A percentile compares a stretch with the other conserved stretches of the same genome.
Conservation (phyloP, 345 rosid species). For the Camelina neglecta region DNA sequence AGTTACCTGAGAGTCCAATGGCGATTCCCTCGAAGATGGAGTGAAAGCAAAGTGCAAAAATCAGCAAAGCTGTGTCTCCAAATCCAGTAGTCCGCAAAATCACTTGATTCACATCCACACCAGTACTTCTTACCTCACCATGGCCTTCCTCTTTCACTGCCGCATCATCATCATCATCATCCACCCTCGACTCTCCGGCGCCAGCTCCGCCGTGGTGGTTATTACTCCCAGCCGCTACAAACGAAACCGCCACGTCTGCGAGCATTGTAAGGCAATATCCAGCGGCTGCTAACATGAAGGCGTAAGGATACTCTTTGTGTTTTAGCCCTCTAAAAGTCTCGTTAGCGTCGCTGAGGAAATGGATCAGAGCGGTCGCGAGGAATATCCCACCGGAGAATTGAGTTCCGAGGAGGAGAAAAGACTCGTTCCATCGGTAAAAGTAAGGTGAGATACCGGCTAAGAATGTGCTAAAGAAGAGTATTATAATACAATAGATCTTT, state of each 20-base stretch:
- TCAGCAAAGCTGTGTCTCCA: slow-evolving; percentile 77
- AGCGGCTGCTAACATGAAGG: slow-evolving; percentile 71
- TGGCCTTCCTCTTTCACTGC: slow-evolving; percentile 31
- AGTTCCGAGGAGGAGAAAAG: slow-evolving; percentile 73
- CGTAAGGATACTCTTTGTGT: slow-evolving; percentile 64
- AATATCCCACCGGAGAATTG: slow-evolving; percentile 87
- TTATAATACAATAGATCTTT: slow-evolving; percentile 76
- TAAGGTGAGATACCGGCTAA: slow-evolving; percentile 76
- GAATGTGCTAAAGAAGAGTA: slow-evolving; percentile 68
- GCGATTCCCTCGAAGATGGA: slow-evolving; percentile 92
- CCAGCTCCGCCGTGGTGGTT: slow-evolving; percentile 23
- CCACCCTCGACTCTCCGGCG: slow-evolving; percentile 48
- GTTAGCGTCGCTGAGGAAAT: slow-evolving; percentile 76
- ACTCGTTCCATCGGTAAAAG: slow-evolving; percentile 74
- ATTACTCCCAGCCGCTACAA: slow-evolving; percentile 43
- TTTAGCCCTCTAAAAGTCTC: slow-evolving; percentile 61
- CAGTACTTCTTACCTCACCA: slow-evolving; percentile 23
- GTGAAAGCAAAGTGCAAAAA: slow-evolving; percentile 78
- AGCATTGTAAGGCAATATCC: slow-evolving; percentile 87
- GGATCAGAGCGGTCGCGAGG: slow-evolving; percentile 69
- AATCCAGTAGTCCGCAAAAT: slow-evolving; percentile 53
- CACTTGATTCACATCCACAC: slow-evolving; percentile 42
- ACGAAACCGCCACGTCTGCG: slow-evolving; percentile 62
- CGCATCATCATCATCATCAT: slow-evolving; percentile 17
- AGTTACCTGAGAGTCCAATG: slow-evolving; percentile 77